Evolutionary conservation across 2,329 filamentous ascomycete species (phyloP).

Genomic region (Hypoxylon sp.): DNA sequence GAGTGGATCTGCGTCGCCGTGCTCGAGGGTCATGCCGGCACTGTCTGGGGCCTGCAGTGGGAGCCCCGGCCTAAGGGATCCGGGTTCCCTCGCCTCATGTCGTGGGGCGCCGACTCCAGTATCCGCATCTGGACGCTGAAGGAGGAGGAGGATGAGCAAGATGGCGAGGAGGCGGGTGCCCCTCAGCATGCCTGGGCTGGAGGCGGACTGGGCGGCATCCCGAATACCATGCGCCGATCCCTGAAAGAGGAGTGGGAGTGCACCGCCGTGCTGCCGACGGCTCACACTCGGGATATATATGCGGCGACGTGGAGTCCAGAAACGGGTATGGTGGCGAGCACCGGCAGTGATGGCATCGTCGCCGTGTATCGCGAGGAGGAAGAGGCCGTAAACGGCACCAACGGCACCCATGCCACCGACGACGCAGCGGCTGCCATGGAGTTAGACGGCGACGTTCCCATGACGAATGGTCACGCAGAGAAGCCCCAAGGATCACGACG

Average conservation of each 20-base stretch:
- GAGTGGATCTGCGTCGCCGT: constrained; percentile 93
- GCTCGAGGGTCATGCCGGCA: constrained; percentile 80
- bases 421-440: constrained; percentile 42
- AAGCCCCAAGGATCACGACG: constrained; percentile 51
- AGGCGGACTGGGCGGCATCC: constrained; percentile 67
- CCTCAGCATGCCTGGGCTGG: constrained; percentile 49
- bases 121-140: constrained; percentile 80
- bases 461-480: constrained; percentile 38
- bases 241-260: constrained; percentile 86
- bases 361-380: constrained; percentile 76
- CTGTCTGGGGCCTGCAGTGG: constrained; percentile 89
- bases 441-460: constrained; percentile 44
- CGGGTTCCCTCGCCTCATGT: constrained; percentile 71
- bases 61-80: constrained; percentile 56
- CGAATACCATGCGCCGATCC: constrained; percentile 85
- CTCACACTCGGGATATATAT: constrained; percentile 84
- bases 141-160: constrained; percentile 61
- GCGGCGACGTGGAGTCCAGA: constrained; percentile 81
- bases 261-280: constrained; percentile 75
- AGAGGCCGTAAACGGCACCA: constrained; percentile 8
- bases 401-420: constrained; percentile 27
- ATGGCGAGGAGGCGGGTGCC: constrained; percentile 51
- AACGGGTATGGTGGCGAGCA: constrained; percentile 82
- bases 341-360: constrained; percentile 85
- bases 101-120: constrained; percentile 84